Evolutionary conservation across 2,329 filamentous ascomycete genomes (phyloP), one percentile per base, ranked within the genome.

Genomic region (Pseudocercospora pini-densiflorae): DNA sequence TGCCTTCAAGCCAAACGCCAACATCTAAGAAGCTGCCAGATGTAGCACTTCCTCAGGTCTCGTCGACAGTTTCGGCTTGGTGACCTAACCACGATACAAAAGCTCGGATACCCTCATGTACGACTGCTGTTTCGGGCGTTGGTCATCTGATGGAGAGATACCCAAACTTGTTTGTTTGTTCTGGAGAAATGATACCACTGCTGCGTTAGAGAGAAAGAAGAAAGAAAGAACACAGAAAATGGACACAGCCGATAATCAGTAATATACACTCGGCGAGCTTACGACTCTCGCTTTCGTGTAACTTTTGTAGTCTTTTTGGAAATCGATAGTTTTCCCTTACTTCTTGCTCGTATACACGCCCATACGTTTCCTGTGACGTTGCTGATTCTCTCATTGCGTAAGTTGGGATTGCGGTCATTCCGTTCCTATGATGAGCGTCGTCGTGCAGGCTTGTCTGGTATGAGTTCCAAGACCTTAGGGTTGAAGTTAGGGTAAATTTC

Each of bases 121-220:
- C 61, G 65, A 69, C 64, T 66, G 66, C 68, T 66, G 64, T 61
- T 71, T 68, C 64, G 62, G 69, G 68, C 65, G 67, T 70, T 71
- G 63, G 65, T 64, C 60, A 64, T 55, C 65, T 61, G 61, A 58
- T 58, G 64, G 70, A 66, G 67, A 66, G 65, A 70, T 68, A 68
- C 67, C 68, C 71, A 68, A 65, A 62, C 58, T 63, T 67, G 62
- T 70, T 68, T 65, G 68, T 68, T 14, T 55, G 23, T 27, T 68
- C 65, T 66, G 65, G 65, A 65, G 63, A 65, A 54, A 74, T 74
- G 73, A 75, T 75, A 74, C 73, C 72, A 73, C 68, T 71, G 60
- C 68, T 69, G 68, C 67, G 63, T 64, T 64, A 23, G 59, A 62
- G 65, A 58, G 59, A 47, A 64, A 27, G 43, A 31, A 45, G 23